A percentile compares a stretch with the other conserved stretches of the same genome.
Evolutionary conservation across 2,329 filamentous ascomycete genomes (phyloP).

Genomic region (Pestalotiopsis sp.): DNA sequence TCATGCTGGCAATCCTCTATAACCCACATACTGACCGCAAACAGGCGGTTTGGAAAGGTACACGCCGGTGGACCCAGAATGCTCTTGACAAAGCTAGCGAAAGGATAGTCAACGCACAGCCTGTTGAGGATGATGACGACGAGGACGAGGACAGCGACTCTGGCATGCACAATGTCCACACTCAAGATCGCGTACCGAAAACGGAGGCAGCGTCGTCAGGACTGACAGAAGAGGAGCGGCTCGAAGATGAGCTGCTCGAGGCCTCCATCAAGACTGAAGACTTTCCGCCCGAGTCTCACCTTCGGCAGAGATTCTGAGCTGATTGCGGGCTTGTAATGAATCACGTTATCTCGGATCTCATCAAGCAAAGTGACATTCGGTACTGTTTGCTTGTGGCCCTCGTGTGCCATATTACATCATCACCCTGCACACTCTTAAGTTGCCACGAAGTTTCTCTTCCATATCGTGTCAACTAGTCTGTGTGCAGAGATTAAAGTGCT

Average conservation of each 20-base stretch:
- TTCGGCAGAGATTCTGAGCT: not conserved
- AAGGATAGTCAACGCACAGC: conserved; percentile 79
- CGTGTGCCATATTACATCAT: conserved; percentile 15
- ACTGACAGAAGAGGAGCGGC: conserved; percentile 6
- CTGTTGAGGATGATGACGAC: conserved; percentile 53
- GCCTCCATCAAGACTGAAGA: not conserved
- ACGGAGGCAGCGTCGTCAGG: not conserved
- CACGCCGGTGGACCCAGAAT: conserved; percentile 71
- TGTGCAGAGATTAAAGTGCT: conserved; percentile 78
- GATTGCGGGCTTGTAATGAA: not conserved
- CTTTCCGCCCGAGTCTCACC: not conserved
- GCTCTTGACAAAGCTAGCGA: conserved; percentile 79
- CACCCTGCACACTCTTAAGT: conserved; percentile 90
- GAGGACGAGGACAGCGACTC: conserved; percentile 34
- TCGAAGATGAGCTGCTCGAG: not conserved
- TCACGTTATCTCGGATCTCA: not conserved
- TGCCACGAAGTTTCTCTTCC: conserved; percentile 76
- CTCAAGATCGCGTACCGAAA: not conserved
- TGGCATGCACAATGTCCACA: conserved; percentile 18
- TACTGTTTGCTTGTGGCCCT: not conserved
- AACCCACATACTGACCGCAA: not conserved
- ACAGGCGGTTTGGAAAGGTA: conserved; percentile 79
- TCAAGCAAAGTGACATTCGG: not conserved
- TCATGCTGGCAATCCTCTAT: conserved; percentile 25
- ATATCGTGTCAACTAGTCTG: conserved; percentile 95